phyloP scores from a whole-genome alignment of 2,329 filamentous ascomycete species.

The Alternaria incomplexa region DNA sequence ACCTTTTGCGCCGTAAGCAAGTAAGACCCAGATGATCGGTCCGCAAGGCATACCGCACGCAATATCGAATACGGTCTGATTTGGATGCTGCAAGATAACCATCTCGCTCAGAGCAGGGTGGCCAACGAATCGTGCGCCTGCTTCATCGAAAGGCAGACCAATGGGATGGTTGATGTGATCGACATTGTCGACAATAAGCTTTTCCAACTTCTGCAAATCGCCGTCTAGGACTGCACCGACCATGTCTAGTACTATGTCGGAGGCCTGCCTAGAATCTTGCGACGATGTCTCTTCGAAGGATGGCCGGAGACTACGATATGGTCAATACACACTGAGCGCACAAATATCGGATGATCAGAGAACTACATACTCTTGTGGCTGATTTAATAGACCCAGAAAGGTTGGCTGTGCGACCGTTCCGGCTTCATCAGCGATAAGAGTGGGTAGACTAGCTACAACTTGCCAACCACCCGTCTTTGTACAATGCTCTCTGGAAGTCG shows the following conservation, averaged over 20 bases:
- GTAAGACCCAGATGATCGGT: conserved; percentile 33
- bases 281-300: conserved; percentile 20
- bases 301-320: conserved; percentile 10
- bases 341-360: not conserved
- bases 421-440: not conserved
- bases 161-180: conserved; percentile 38
- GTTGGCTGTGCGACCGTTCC: conserved; percentile 12
- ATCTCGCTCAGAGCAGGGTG: conserved; percentile 34
- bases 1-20: conserved; percentile 37
- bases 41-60: conserved; percentile 39
- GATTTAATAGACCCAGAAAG: conserved; percentile 14
- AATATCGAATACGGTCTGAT: conserved; percentile 42
- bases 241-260: conserved; percentile 34
- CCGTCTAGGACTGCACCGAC: conserved; percentile 33
- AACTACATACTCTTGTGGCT: conserved; percentile 12
- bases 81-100: conserved; percentile 38
- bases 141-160: conserved; percentile 36
- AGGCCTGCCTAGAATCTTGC: conserved; percentile 14
- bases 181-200: conserved; percentile 29
- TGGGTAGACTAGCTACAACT: conserved; percentile 3
- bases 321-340: not conserved
- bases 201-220: conserved; percentile 33
- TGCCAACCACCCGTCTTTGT: conserved; percentile 15
- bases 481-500: not conserved
- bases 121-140: conserved; percentile 29